These are phyloP conservation scores for Talaromyces funiculosus DNA, from an alignment of 2,329 filamentous ascomycete genomes.

Conservation along the genomic window DNA sequence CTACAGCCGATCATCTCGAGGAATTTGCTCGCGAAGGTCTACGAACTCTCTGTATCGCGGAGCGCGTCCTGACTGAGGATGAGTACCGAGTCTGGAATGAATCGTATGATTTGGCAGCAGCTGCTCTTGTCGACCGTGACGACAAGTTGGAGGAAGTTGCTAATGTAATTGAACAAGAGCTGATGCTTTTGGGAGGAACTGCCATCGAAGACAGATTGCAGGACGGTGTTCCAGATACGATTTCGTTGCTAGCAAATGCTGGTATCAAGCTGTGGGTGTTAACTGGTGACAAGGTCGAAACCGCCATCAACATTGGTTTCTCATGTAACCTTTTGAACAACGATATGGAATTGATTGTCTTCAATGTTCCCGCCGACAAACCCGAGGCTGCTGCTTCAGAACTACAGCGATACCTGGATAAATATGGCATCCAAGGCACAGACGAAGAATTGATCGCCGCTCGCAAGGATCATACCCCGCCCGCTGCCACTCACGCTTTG, in stretches of 20 bases:
- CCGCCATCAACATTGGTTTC: slow-evolving; percentile 98
- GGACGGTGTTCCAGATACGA: slow-evolving; percentile 94
- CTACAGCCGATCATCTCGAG: slow-evolving; percentile 89
- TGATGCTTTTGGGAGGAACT: slow-evolving; percentile 84
- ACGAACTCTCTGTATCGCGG: slow-evolving; percentile 87
- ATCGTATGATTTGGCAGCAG: slow-evolving; percentile 80
- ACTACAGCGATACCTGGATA: slow-evolving; percentile 65
- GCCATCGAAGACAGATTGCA: slow-evolving; percentile 96
- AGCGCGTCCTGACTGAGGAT: slow-evolving; percentile 70
- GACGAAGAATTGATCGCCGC: slow-evolving; percentile 79
- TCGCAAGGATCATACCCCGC: slow-evolving; percentile 76
- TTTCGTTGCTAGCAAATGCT: slow-evolving; percentile 80
- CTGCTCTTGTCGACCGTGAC: slow-evolving; percentile 78
- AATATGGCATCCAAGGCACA: slow-evolving; percentile 74
- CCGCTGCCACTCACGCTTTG: slow-evolving; percentile 80
- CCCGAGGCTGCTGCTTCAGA: slow-evolving; percentile 60
- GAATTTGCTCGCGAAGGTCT: slow-evolving; percentile 95
- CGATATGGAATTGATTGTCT: slow-evolving; percentile 91
- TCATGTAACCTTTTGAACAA: slow-evolving; percentile 97
- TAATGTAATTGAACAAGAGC: slow-evolving; percentile 83
- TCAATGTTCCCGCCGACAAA: slow-evolving; percentile 76
- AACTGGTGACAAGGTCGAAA: slow-evolving; percentile 97
- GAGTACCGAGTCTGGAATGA: slow-evolving; percentile 82
- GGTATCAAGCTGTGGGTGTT: slow-evolving; percentile 99
- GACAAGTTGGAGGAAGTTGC: slow-evolving; percentile 88